Conservation (phyloP, 2,329 filamentous ascomycete genomes). For the Amylocarpus encephaloides region DNA sequence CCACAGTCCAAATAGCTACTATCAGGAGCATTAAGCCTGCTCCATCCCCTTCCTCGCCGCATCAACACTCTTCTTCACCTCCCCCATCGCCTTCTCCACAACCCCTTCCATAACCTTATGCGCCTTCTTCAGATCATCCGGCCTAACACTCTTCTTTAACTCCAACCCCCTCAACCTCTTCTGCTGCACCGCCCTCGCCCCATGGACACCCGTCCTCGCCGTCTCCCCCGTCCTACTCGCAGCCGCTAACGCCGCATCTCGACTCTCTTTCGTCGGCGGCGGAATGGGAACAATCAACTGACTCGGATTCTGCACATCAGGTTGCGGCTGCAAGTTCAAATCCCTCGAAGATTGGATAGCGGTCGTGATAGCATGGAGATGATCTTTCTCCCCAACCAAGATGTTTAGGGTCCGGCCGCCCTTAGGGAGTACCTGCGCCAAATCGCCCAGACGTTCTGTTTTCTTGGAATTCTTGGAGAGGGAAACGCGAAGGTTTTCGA, state of each 20-base stretch:
- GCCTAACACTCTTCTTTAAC: conserved; percentile 29
- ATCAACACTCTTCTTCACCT: conserved; percentile 34
- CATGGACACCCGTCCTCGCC: conserved; percentile 26
- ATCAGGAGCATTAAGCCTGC: too few species aligned
- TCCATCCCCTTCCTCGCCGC: conserved; percentile 33
- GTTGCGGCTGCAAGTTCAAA: conserved; percentile 43
- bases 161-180: conserved; percentile 33
- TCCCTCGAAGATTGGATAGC: conserved; percentile 44
- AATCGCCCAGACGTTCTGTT: conserved; percentile 49
- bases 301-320: conserved; percentile 42
- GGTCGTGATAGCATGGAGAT: conserved; percentile 46
- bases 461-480: conserved; percentile 46
- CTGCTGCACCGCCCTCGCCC: conserved; percentile 31
- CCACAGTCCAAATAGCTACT: too few species aligned
- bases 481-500: conserved; percentile 56
- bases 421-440: conserved; percentile 62
- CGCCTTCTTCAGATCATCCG: conserved; percentile 35
- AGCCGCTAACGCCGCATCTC: conserved; percentile 32
- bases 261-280: conserved; percentile 50
- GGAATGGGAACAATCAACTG: conserved; percentile 49
- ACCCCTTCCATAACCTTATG: conserved; percentile 36
- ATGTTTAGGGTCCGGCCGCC: conserved; percentile 54
- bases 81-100: conserved; percentile 30
- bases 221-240: conserved; percentile 31
- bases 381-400: conserved; percentile 58